Base-by-base conservation (phyloP, 2,329 filamentous ascomycete genomes). In the Scedosporium minutisporum region DNA sequence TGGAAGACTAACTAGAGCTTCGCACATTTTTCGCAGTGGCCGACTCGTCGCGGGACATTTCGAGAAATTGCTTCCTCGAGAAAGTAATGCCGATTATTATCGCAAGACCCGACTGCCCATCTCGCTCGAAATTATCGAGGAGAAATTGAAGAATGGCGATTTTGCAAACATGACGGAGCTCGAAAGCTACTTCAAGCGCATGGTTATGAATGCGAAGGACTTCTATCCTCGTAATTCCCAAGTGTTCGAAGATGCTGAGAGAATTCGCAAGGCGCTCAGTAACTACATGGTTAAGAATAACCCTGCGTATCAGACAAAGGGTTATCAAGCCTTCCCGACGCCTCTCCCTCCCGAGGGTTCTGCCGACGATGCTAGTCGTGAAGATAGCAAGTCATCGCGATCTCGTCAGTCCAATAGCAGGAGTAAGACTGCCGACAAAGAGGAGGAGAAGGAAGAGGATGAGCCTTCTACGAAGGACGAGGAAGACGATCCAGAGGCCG, bases 201-300 rank as follows among this genome's bases (percentile, higher is more conserved):
- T 96, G 82, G 88, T 96, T 62, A 82, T 86, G 66, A 96, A 96
- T 70, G 90, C 90, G 42, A 96, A 96, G 73, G 87, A 91, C 62
- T 95, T 86, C 75, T 93, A 93, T 70, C 81, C 87, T 64, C 88
- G 88, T 67, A 83, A 82, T 53, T 91, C 90, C 0, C 77, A 85
- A 63, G 81, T 89, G 44, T 93, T 88, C 71, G 88, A 91, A 53
- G 91, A 96, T 76, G 91, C 92, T 7, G 92, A 96, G 74, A 86
- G 91, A 58, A 84, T 96, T 57, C 84, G 92, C 57, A 96, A 96
- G 75, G 87, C 91, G 3, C 81, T 93, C 48, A 93, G 89, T 72
- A 93, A 93, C 69, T 91, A 87, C 73, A 96, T 96, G 91, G 88
- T 87, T 63, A 89, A 89, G 72, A 83, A 88, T 68, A 96, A 96